A percentile compares a stretch with the other conserved stretches of the same genome.
phyloP scores from a whole-genome alignment of 2,329 filamentous ascomycete species.

The Exserohilum turcica region DNA sequence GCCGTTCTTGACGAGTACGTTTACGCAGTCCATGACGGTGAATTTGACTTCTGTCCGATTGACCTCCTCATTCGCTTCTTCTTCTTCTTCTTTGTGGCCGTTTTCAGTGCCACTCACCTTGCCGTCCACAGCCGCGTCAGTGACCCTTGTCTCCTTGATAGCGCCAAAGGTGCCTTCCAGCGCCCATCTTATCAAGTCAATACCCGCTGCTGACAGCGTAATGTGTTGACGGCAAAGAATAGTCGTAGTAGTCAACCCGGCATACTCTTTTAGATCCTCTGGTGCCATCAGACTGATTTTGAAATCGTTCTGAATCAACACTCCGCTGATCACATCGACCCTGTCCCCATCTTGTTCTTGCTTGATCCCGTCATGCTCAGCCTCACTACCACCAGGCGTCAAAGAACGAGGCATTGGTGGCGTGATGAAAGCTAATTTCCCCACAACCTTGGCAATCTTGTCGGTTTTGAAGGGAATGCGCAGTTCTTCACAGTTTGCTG shows the following conservation, averaged over 20 bases:
- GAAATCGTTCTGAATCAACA: slow-evolving; percentile 96
- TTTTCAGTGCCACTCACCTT: slow-evolving; percentile 48
- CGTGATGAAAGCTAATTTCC: slow-evolving; percentile 82
- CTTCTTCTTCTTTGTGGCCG: slow-evolving; percentile 57
- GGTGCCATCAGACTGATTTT: slow-evolving; percentile 97
- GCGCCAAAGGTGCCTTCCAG: slow-evolving; percentile 92
- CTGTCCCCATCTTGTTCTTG: slow-evolving; percentile 29
- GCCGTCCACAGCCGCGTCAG: slow-evolving; percentile 39
- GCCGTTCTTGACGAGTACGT: slow-evolving; percentile 74
- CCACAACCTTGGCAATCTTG: slow-evolving; percentile 94
- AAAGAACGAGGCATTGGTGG: slow-evolving; percentile 60
- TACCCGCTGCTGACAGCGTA: slow-evolving; percentile 82
- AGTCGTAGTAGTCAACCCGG: slow-evolving; percentile 93
- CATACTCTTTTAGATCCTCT: slow-evolving; percentile 93
- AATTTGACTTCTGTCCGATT: slow-evolving; percentile 60
- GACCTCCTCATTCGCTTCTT: slow-evolving; percentile 70
- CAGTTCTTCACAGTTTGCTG: slow-evolving; percentile 92
- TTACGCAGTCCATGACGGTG: slow-evolving; percentile 87
- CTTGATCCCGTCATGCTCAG: slow-evolving; percentile 18
- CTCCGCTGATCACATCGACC: slow-evolving; percentile 75
- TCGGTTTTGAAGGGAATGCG: slow-evolving; percentile 94
- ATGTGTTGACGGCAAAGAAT: slow-evolving; percentile 92
- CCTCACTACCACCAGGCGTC: slow-evolving; percentile 36
- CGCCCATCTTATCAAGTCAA: slow-evolving; percentile 92
- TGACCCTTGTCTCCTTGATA: slow-evolving; percentile 57